phyloP scores from a whole-genome alignment of 108 stramenopile species.

The Schizochytrium sp. region DNA sequence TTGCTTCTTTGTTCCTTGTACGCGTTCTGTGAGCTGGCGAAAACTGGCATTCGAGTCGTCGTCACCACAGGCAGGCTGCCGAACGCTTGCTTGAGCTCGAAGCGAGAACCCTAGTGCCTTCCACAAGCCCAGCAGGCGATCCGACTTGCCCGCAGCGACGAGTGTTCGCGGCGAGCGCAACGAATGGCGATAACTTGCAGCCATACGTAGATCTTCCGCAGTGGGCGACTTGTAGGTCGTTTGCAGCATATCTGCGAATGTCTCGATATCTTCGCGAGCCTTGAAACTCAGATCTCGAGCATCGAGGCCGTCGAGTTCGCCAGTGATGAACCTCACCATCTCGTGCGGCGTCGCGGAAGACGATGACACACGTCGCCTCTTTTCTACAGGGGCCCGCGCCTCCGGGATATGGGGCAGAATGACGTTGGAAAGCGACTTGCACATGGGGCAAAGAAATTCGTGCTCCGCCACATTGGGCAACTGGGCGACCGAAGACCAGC shows the following conservation, averaged over 20 bases:
- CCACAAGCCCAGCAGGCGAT: neutral
- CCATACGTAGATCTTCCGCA: neutral
- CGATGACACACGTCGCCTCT: neutral
- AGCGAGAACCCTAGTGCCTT: neutral
- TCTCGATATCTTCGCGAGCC: neutral
- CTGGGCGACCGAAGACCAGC: no score
- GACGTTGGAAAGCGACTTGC: neutral
- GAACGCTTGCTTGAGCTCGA: neutral
- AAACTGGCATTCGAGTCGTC: neutral
- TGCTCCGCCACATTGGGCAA: neutral
- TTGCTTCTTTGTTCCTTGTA: neutral
- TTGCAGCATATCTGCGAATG: neutral
- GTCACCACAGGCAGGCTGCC: neutral
- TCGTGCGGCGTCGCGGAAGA: neutral
- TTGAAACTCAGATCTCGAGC: neutral
- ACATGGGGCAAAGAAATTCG: conserved; percentile 12
- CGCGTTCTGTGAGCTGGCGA: neutral
- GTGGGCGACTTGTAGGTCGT: neutral
- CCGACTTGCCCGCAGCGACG: no score
- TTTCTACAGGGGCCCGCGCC: neutral
- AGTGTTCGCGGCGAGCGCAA: neutral
- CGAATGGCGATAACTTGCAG: neutral
- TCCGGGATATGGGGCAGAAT: neutral
- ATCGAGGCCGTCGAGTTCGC: neutral
- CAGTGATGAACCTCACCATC: neutral